Evolutionary conservation across 2,329 filamentous ascomycete species (phyloP).

Genomic region (Exophiala dermatitidis): DNA sequence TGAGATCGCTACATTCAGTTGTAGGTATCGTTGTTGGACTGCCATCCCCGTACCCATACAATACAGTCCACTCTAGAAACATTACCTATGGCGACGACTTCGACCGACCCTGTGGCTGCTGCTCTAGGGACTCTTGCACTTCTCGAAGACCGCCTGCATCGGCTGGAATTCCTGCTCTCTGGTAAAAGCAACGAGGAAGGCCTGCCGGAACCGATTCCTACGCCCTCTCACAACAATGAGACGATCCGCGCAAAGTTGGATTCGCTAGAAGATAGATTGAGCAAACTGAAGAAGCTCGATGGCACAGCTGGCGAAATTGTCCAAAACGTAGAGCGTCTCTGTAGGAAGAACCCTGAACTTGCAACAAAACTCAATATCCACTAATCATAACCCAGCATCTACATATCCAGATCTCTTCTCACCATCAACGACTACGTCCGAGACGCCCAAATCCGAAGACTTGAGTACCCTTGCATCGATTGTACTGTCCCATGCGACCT

Average conservation of each 20-base stretch:
- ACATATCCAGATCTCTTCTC: constrained; percentile 15
- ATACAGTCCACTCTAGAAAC: neutral
- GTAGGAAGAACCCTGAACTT: constrained; percentile 28
- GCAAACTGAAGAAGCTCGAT: constrained; percentile 33
- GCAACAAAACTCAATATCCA: neutral
- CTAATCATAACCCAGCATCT: constrained; percentile 4
- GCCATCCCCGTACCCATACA: neutral
- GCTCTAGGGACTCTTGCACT: constrained; percentile 28
- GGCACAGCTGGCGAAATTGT: constrained; percentile 28
- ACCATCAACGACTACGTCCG: constrained; percentile 6
- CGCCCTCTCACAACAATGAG: constrained; percentile 33
- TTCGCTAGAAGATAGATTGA: constrained; percentile 35
- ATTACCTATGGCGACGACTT: constrained; percentile 6
- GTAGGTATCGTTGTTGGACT: no score
- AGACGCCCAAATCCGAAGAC: constrained; percentile 12
- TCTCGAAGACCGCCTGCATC: constrained; percentile 39
- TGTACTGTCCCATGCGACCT: constrained; percentile 40
- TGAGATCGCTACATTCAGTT: no score
- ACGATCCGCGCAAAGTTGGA: constrained; percentile 37
- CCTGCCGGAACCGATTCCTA: constrained; percentile 31
- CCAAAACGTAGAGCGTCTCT: constrained; percentile 38
- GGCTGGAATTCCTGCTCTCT: constrained; percentile 40
- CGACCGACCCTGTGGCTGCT: constrained; percentile 14
- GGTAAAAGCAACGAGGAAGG: constrained; percentile 38
- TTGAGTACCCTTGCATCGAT: constrained; percentile 31